phyloP scores from a whole-genome alignment of 129 eudicot genomes.

The Lactuca saligna region DNA sequence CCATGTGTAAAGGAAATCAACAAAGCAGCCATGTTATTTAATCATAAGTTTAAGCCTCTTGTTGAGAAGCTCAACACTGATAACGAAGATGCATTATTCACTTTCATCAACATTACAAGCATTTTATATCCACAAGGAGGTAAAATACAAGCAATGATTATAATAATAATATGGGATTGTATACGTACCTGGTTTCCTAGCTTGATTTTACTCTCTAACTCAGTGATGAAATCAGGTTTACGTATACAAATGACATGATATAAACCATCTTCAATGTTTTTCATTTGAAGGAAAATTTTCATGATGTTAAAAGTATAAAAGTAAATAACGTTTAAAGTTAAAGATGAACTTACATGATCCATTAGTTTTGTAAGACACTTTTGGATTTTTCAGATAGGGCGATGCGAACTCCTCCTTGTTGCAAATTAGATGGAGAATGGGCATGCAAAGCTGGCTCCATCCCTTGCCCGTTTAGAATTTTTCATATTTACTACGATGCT shows the following conservation, averaged over 20 bases:
- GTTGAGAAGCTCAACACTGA: slow-evolving; percentile 32
- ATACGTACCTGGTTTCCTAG: neutral
- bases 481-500: slow-evolving; percentile 8
- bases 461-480: slow-evolving; percentile 8
- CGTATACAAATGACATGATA: no score
- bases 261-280: neutral
- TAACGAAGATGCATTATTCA: slow-evolving; percentile 34
- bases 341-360: neutral
- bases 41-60: slow-evolving; percentile 38
- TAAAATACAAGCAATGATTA: neutral
- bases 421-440: slow-evolving; percentile 19
- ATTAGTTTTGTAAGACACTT: neutral
- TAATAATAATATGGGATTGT: neutral
- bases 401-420: slow-evolving; percentile 25
- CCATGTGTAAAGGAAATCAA: slow-evolving; percentile 31
- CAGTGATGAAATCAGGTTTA: no score
- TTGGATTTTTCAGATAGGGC: slow-evolving; percentile 24
- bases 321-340: no score
- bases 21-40: slow-evolving; percentile 28
- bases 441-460: slow-evolving; percentile 11
- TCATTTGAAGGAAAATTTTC: neutral
- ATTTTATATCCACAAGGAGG: slow-evolving; percentile 35
- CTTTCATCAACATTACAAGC: slow-evolving; percentile 29
- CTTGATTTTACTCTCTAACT: no score
- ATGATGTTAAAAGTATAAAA: no score